phyloP scores from a whole-genome alignment of 345 rosid species.

The Nasturtium officinale region DNA sequence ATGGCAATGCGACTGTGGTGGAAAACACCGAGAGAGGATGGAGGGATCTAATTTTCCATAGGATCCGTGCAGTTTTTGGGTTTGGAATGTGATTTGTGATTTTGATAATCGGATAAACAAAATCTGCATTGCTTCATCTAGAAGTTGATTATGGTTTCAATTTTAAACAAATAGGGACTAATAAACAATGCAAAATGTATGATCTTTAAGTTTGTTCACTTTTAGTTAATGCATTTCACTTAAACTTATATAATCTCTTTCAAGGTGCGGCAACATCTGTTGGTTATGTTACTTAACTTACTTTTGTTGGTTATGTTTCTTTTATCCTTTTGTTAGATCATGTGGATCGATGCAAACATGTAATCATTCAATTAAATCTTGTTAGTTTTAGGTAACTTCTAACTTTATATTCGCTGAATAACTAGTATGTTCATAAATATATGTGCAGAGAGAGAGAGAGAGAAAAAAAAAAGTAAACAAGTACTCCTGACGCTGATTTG shows the following conservation, averaged over 20 bases:
- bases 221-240: constrained; percentile 24
- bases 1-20: constrained; percentile 90
- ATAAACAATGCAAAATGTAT: constrained; percentile 31
- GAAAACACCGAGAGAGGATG: constrained; percentile 98
- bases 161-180: constrained; percentile 21
- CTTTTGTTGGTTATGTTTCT: too few species aligned
- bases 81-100: constrained; percentile 63
- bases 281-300: too few species aligned
- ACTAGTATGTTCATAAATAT: too few species aligned
- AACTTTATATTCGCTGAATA: background rate
- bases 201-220: constrained; percentile 1
- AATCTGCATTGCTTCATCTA: constrained; percentile 31
- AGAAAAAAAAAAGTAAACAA: too few species aligned
- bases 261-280: background rate
- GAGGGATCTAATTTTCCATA: constrained; percentile 87
- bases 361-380: background rate
- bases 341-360: background rate
- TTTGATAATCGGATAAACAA: constrained; percentile 24
- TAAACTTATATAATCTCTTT: constrained; percentile 6
- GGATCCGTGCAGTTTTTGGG: constrained; percentile 87
- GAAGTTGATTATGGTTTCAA: constrained; percentile 22
- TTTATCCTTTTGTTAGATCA: background rate
- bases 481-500: background rate
- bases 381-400: background rate
- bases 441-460: too few species aligned